Evolutionary conservation across 75 land plant species (phyloP).

Genomic region (Pinus tabuliformis): DNA sequence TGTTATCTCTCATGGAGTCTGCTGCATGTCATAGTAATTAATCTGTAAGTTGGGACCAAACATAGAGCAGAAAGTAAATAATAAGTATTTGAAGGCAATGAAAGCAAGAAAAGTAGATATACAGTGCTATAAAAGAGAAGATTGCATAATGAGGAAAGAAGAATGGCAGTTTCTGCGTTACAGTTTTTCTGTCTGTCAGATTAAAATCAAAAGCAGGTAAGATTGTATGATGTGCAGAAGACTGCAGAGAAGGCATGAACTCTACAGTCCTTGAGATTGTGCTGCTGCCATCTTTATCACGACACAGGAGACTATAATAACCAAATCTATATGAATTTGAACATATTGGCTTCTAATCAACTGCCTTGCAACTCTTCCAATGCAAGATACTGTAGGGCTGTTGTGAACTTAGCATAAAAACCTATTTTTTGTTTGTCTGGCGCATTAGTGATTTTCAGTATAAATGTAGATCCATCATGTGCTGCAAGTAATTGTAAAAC

Average conservation of each 20-base stretch:
- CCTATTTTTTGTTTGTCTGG: conserved; percentile 15
- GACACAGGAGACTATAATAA: not conserved
- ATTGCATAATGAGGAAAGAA: too few species aligned
- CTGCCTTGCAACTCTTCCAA: conserved; percentile 31
- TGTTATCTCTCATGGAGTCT: too few species aligned
- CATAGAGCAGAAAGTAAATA: too few species aligned
- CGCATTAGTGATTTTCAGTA: conserved; percentile 16
- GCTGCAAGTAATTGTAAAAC: conserved; percentile 23
- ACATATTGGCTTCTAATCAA: not conserved
- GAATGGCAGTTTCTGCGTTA: too few species aligned
- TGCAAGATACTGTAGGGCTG: conserved; percentile 51
- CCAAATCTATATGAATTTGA: not conserved
- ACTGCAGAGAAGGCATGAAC: not conserved
- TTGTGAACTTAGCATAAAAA: conserved; percentile 48
- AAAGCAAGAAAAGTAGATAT: too few species aligned
- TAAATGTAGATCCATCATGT: conserved; percentile 47
- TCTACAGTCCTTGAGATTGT: not conserved
- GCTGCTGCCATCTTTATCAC: not conserved
- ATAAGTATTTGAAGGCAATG: too few species aligned
- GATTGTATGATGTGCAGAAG: not conserved
- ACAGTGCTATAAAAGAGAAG: too few species aligned
- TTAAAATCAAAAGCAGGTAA: not conserved
- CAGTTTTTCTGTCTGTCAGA: too few species aligned
- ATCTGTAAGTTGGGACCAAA: too few species aligned
- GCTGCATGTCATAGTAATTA: too few species aligned